These are phyloP conservation scores for Nitzschia sp. DNA, from an alignment of 108 stramenopile genomes.

Conservation along the genomic window DNA sequence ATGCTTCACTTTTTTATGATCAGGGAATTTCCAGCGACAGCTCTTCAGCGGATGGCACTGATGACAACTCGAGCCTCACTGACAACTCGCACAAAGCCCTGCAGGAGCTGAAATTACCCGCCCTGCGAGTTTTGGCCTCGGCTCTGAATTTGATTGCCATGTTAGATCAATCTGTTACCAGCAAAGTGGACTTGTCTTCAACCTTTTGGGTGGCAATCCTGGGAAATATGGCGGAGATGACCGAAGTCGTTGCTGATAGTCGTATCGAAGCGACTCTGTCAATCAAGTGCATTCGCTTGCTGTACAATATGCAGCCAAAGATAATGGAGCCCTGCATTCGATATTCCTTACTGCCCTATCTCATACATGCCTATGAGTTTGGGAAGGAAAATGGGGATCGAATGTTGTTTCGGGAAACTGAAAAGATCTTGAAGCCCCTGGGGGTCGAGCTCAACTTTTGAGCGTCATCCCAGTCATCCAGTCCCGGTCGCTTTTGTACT, in stretches of 20 bases:
- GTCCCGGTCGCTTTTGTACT: too few relatives aligned
- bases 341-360: constrained; percentile 11
- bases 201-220: background rate
- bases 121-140: constrained; percentile 6
- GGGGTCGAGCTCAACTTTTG: too few relatives aligned
- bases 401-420: constrained; percentile 17
- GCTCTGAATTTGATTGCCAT: constrained; percentile 12
- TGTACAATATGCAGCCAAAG: constrained; percentile 4
- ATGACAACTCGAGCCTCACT: background rate
- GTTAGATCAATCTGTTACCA: background rate
- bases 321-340: constrained; percentile 14
- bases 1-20: background rate
- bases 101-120: constrained; percentile 1
- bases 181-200: background rate
- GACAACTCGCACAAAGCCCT: background rate
- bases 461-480: too few relatives aligned
- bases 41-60: background rate
- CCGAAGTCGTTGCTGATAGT: background rate
- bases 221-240: background rate
- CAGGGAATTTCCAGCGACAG: background rate
- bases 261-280: constrained; percentile 10
- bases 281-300: constrained; percentile 13
- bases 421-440: constrained; percentile 4
- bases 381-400: background rate
- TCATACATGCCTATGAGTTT: background rate